phyloP scores from a whole-genome alignment of 2,329 filamentous ascomycete species.

The Rhynchosporium secalis region DNA sequence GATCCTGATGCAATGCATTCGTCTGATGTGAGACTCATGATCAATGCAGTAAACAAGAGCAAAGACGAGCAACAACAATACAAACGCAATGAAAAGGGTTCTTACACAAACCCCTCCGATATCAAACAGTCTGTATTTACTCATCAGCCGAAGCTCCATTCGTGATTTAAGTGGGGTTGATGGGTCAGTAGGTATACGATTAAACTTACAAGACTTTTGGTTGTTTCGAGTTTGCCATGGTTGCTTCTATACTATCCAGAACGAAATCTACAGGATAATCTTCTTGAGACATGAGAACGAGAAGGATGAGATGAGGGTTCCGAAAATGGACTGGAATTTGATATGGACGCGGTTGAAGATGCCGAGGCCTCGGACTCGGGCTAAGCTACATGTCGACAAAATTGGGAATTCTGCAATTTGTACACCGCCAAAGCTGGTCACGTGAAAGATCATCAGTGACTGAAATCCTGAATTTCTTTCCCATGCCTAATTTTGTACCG shows the following conservation, averaged over 20 bases:
- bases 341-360: slow-evolving; percentile 10
- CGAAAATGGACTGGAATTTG: not conserved
- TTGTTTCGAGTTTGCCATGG: slow-evolving; percentile 47
- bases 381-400: too few species aligned
- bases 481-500: too few species aligned
- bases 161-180: not conserved
- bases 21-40: not conserved
- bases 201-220: slow-evolving; percentile 51
- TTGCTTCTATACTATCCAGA: slow-evolving; percentile 36
- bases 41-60: not conserved
- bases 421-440: not conserved
- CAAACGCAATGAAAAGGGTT: slow-evolving; percentile 34
- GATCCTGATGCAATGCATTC: too few species aligned
- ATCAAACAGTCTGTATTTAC: slow-evolving; percentile 66
- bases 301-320: slow-evolving; percentile 1
- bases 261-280: slow-evolving; percentile 36
- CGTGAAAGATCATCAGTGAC: not conserved
- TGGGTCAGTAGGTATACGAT: too few species aligned
- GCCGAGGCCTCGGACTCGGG: slow-evolving; percentile 23
- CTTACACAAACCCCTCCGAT: slow-evolving; percentile 96
- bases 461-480: too few species aligned
- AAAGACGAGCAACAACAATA: not conserved
- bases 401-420: not conserved
- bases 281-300: slow-evolving; percentile 36
- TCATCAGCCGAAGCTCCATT: slow-evolving; percentile 15